Conservation (phyloP, 2,329 filamentous ascomycete species). For the Colletotrichum sp. region DNA sequence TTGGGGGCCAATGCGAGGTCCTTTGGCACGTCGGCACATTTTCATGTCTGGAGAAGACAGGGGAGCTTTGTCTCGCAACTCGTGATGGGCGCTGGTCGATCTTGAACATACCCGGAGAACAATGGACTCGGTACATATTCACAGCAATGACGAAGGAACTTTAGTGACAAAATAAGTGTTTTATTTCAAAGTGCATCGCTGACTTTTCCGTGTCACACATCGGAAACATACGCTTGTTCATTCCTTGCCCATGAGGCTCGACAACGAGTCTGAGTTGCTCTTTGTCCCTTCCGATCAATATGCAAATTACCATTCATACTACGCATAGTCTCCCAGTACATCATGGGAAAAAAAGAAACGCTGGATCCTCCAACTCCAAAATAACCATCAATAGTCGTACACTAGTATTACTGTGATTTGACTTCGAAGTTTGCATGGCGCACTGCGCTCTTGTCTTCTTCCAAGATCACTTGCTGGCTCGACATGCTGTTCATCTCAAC, state of each 20-base stretch:
- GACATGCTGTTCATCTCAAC: constrained; percentile 7
- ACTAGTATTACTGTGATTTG: not conserved
- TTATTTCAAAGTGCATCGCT: not conserved
- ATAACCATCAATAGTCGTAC: not conserved
- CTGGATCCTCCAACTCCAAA: not conserved
- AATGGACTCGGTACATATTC: not conserved
- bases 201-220: not conserved
- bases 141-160: not conserved
- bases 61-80: not conserved
- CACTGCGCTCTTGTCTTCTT: not conserved
- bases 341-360: not conserved
- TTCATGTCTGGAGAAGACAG: not conserved
- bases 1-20: not conserved
- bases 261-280: not conserved
- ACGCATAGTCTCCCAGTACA: not conserved
- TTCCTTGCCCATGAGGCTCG: not conserved
- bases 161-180: not conserved
- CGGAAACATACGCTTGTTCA: not conserved
- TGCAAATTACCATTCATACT: not conserved
- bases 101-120: not conserved
- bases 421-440: not conserved
- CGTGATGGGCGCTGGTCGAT: not conserved
- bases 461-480: not conserved
- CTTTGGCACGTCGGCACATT: not conserved
- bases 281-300: not conserved